These are phyloP conservation scores for Alternaria viburni DNA, from an alignment of 2,329 filamentous ascomycete species.

Conservation along the genomic window DNA sequence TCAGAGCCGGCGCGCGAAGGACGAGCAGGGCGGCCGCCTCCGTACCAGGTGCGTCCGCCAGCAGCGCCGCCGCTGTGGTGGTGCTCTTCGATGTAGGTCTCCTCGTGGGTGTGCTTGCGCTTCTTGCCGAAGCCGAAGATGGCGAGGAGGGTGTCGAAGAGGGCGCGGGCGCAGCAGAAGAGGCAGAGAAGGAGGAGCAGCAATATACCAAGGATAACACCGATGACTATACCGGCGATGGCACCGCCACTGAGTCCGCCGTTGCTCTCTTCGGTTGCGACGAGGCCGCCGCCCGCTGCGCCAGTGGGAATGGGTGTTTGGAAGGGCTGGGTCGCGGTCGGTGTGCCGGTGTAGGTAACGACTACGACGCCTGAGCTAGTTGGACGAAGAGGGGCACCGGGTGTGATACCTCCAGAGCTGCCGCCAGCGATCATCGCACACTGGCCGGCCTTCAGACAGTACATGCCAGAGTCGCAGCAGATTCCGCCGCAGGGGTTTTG, in stretches of 20 bases:
- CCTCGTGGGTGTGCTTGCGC: slow-evolving; percentile 56
- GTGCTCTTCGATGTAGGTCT: slow-evolving; percentile 69
- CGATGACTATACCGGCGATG: slow-evolving; percentile 82
- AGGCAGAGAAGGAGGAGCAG: slow-evolving; percentile 75
- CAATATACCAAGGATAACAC: slow-evolving; percentile 69
- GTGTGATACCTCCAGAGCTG: slow-evolving; percentile 52
- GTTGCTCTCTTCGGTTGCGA: slow-evolving; percentile 33
- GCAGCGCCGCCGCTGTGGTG: slow-evolving; percentile 66
- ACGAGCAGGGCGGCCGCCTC: slow-evolving; percentile 45
- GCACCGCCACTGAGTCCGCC: slow-evolving; percentile 69
- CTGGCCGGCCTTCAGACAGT: slow-evolving; percentile 63
- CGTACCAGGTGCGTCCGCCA: slow-evolving; percentile 59
- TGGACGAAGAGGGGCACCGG: slow-evolving; percentile 59
- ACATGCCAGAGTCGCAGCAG: slow-evolving; percentile 74
- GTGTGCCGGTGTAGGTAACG: slow-evolving; percentile 52
- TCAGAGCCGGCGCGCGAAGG: slow-evolving; percentile 40
- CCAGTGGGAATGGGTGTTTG: slow-evolving; percentile 61
- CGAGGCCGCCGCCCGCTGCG: slow-evolving; percentile 50
- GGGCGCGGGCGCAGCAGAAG: slow-evolving; percentile 65
- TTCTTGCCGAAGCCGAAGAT: slow-evolving; percentile 66
- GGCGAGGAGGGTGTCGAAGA: slow-evolving; percentile 65
- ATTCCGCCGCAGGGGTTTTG: slow-evolving; percentile 70
- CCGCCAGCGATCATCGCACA: slow-evolving; percentile 64
- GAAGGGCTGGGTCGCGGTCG: slow-evolving; percentile 58
- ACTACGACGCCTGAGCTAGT: slow-evolving; percentile 63